phyloP scores from a whole-genome alignment of 2,329 filamentous ascomycete genomes.

The Nothopassalora personata region DNA sequence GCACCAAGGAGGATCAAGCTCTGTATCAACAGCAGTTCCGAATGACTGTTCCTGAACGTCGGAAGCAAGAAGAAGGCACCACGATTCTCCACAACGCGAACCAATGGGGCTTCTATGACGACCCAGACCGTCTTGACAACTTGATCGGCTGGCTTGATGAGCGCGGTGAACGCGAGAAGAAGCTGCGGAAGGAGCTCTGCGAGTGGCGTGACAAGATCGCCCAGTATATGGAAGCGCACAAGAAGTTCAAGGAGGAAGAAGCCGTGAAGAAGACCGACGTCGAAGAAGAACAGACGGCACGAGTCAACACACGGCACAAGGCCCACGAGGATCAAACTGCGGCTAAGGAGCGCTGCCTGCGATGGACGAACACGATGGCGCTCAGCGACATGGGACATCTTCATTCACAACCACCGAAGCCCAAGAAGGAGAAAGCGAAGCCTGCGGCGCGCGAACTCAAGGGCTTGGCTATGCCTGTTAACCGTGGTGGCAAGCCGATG shows the following conservation, averaged over 20 bases:
- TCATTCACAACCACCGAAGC: conserved; percentile 25
- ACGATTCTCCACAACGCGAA: conserved; percentile 70
- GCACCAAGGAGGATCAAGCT: conserved; percentile 63
- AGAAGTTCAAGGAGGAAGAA: conserved; percentile 41
- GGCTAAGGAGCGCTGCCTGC: conserved; percentile 54
- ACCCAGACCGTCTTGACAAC: conserved; percentile 68
- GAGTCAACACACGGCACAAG: conserved; percentile 60
- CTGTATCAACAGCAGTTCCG: conserved; percentile 73
- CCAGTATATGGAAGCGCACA: conserved; percentile 57
- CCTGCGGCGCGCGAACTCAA: conserved; percentile 28
- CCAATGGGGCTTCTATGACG: conserved; percentile 90
- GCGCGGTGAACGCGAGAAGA: conserved; percentile 78
- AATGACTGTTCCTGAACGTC: conserved; percentile 79
- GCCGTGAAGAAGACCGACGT: conserved; percentile 45
- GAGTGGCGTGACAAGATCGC: conserved; percentile 68
- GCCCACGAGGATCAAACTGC: conserved; percentile 51
- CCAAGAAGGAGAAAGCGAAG: conserved; percentile 32
- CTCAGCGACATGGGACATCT: conserved; percentile 34
- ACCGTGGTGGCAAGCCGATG: conserved; percentile 46
- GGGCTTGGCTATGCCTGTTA: conserved; percentile 36
- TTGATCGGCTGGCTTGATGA: conserved; percentile 85
- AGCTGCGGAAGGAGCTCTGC: conserved; percentile 79
- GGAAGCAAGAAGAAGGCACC: conserved; percentile 74
- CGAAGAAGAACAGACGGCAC: conserved; percentile 43
- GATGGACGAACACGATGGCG: conserved; percentile 61